Percentiles rank a stretch among this genome's conserved stretches.
These are phyloP conservation scores for Apodospora peruviana DNA, from an alignment of 495 filamentous ascomycete genomes.

Conservation along the genomic window DNA sequence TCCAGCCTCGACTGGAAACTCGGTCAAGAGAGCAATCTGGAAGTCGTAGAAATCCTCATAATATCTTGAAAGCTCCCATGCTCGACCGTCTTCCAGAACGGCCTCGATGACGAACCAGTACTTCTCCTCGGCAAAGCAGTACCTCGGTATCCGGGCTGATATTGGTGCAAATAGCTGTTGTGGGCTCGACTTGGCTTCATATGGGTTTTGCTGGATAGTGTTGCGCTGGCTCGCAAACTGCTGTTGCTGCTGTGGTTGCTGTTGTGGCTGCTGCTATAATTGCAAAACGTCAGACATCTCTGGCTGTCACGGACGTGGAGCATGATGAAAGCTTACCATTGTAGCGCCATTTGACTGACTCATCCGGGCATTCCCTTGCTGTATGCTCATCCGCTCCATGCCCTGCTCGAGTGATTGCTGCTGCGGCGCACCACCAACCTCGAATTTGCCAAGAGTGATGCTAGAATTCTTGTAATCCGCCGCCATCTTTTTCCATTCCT, in stretches of 20 bases:
- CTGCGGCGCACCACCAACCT: slow-evolving; percentile 44
- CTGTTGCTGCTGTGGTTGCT: slow-evolving; percentile 9
- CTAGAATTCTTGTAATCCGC: slow-evolving; percentile 99
- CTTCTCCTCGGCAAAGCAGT: slow-evolving; percentile 94
- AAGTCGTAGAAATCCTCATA: slow-evolving; percentile 99
- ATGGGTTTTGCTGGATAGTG: slow-evolving; percentile 25
- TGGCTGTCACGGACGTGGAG: background rate
- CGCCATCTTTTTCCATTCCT: slow-evolving; percentile 99
- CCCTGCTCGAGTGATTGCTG: slow-evolving; percentile 54
- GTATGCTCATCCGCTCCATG: slow-evolving; percentile 77
- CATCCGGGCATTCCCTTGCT: slow-evolving; percentile 37
- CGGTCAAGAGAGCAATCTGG: slow-evolving; percentile 88
- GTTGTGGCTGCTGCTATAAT: background rate
- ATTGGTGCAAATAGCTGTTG: slow-evolving; percentile 47
- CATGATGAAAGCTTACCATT: slow-evolving; percentile 30
- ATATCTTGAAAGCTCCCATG: slow-evolving; percentile 88
- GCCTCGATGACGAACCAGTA: slow-evolving; percentile 98
- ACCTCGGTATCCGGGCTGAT: slow-evolving; percentile 80
- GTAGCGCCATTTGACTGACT: slow-evolving; percentile 38
- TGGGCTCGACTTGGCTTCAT: slow-evolving; percentile 33
- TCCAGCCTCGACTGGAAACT: slow-evolving; percentile 90
- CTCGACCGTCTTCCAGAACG: slow-evolving; percentile 80
- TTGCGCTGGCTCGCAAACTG: slow-evolving; percentile 18
- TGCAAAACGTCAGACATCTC: background rate
- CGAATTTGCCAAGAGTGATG: slow-evolving; percentile 89